Evolutionary conservation across 129 eudicot species (phyloP).

Genomic region (Flaveria brownii): DNA sequence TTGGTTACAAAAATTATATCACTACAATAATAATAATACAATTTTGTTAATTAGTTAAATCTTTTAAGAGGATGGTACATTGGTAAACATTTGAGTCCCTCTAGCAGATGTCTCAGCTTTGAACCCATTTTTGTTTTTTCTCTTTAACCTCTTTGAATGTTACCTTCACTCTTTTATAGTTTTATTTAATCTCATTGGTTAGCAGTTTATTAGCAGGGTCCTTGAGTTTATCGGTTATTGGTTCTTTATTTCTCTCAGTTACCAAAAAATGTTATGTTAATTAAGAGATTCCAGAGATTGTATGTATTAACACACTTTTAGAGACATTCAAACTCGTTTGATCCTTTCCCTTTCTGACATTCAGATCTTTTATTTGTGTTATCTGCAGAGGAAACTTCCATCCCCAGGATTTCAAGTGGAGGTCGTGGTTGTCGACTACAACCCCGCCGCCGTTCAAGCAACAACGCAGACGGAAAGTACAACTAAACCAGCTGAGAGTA

Average conservation of each 20-base stretch:
- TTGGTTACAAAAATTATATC: not conserved
- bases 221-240: too few relatives aligned
- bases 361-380: not conserved
- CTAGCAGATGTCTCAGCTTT: too few relatives aligned
- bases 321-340: not conserved
- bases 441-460: slow-evolving; percentile 41
- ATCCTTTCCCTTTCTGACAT: not conserved
- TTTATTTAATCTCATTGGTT: too few relatives aligned
- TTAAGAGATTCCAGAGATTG: not conserved
- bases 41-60: too few relatives aligned
- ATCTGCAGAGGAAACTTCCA: slow-evolving; percentile 78
- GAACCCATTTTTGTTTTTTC: too few relatives aligned
- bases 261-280: not conserved
- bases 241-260: too few relatives aligned
- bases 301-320: not conserved
- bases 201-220: too few relatives aligned
- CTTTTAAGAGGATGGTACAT: too few relatives aligned
- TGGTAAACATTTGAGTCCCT: too few relatives aligned
- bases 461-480: slow-evolving; percentile 46
- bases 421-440: slow-evolving; percentile 78
- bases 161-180: too few relatives aligned
- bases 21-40: not conserved
- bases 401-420: slow-evolving; percentile 96
- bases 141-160: too few relatives aligned
- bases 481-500: slow-evolving; percentile 42